Conservation (phyloP, 257 asterid genomes). For the Hygrophila difformis region DNA sequence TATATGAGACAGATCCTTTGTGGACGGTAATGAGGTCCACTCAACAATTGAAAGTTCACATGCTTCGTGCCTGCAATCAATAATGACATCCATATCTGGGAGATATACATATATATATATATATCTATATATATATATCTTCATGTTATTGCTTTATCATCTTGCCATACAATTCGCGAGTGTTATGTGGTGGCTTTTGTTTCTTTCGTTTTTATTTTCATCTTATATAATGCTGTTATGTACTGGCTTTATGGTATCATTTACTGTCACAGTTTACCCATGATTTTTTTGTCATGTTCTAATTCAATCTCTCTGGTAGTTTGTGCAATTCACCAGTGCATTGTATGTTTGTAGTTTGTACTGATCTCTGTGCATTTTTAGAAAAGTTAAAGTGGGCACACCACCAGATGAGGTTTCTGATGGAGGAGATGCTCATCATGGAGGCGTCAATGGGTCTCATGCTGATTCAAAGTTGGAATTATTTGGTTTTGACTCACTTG, state of each 20-base stretch:
- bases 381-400: constrained; percentile 43
- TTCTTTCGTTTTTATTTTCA: background rate
- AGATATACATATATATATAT: too few relatives aligned
- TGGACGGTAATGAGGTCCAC: background rate
- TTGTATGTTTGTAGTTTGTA: constrained; percentile 7
- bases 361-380: constrained; percentile 31
- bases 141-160: background rate
- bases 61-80: background rate
- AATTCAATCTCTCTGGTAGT: background rate
- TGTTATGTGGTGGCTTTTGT: constrained; percentile 1
- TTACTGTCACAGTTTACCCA: constrained; percentile 7
- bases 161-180: background rate
- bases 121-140: too few relatives aligned
- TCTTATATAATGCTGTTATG: background rate
- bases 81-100: background rate
- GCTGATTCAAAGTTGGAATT: constrained; percentile 83
- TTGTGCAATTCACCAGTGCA: background rate
- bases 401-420: constrained; percentile 32
- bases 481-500: constrained; percentile 96
- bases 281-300: constrained; percentile 4
- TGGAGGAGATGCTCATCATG: constrained; percentile 57
- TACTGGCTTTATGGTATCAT: background rate
- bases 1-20: background rate
- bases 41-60: constrained; percentile 3
- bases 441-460: constrained; percentile 48